Conservation (phyloP, 225 moss, liverwort and hornwort genomes). For the Pseudisothecium myosuroides region DNA sequence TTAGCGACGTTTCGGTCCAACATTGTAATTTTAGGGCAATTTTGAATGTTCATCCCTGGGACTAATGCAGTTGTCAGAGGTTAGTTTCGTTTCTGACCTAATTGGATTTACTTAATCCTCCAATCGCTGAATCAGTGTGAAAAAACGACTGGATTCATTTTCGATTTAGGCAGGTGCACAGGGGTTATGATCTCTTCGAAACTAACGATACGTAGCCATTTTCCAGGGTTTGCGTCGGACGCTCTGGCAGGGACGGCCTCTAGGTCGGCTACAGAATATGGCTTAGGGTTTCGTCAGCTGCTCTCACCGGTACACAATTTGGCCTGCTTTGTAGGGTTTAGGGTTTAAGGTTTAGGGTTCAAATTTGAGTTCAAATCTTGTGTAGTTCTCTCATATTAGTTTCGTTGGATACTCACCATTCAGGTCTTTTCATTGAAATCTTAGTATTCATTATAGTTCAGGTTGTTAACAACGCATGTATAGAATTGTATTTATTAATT, state of each 20-base stretch:
- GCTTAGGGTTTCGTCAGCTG: background rate
- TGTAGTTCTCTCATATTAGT: background rate
- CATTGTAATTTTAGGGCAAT: background rate
- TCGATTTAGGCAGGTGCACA: background rate
- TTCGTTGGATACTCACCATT: background rate
- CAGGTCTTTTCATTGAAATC: background rate
- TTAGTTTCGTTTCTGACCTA: background rate
- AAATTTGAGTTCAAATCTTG: background rate
- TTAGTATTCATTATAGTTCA: background rate
- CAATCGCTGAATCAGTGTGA: background rate
- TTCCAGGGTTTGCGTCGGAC: conserved; percentile 31
- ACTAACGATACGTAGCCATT: background rate
- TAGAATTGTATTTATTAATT: background rate
- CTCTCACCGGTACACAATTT: background rate
- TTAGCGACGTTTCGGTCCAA: background rate
- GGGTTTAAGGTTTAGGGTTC: background rate
- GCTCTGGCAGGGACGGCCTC: conserved; percentile 13
- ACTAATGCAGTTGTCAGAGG: background rate
- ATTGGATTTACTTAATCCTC: background rate
- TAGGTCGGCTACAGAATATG: background rate
- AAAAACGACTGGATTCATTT: background rate
- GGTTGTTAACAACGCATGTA: background rate
- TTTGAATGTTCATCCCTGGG: background rate
- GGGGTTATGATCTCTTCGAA: background rate
- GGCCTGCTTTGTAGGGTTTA: background rate